Evolutionary conservation across 2,329 filamentous ascomycete species (phyloP), one percentile per base, ranked within the genome.

Genomic region (Aspergillus oerlinghausenensis): DNA sequence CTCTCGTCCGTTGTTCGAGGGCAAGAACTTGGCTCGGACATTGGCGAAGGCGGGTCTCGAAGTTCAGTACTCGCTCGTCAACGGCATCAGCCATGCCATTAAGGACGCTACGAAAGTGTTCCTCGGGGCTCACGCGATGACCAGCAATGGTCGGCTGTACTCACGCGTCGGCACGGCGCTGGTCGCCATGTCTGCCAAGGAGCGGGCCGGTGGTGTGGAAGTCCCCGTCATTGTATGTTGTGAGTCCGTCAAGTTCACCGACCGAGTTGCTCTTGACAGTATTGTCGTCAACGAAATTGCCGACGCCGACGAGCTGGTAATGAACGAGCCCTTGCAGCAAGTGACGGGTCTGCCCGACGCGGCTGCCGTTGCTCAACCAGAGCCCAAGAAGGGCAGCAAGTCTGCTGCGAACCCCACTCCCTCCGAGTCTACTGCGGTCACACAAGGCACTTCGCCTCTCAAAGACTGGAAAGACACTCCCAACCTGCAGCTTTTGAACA

Each of bases 211-310:
- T 38, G 75, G 75, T 4, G 80, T 86, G 21, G 87, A 88, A 56
- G 84, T 92, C 40, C 89, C 90, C 1, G 90, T 97, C 57, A 87
- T 95, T 35, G 90, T 95, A 3, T 88, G 95, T 57, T 96, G 91
- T 73, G 93, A 97, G 77, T 94, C 89, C 3, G 87, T 97, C 77
- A 99, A 97, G 76, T 97, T 97, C 72, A 89, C 94, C 67, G 87
- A 91, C 65, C 88, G 91, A 56, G 90, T 97, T 10, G 89, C 91
- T 6, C 85, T 95, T 14, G 94, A 97, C 75, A 93, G 91, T 25
- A 90, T 97, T 63, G 93, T 94, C 45, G 88, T 91, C 67, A 99
- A 99, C 73, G 94, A 99, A 78, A 88, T 97, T 60, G 92, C 85
- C 75, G 82, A 92, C 72, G 68, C 90, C 74, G 84, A 88, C 73